Conservation (phyloP, 2,329 filamentous ascomycete genomes). For the Cladosporium sphaerospermum region DNA sequence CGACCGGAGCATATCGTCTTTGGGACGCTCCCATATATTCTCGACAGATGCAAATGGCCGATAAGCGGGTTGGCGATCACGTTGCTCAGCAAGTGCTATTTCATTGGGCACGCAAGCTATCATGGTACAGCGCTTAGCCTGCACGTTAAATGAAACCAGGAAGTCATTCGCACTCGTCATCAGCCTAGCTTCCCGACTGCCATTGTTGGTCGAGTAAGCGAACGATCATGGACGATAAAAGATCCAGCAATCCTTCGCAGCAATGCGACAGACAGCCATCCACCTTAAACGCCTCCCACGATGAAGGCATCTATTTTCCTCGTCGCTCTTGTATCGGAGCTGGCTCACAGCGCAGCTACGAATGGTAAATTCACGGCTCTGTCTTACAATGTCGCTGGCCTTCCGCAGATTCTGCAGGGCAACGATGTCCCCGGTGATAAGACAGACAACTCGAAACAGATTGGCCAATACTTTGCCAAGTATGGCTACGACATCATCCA, state of each 20-base stretch:
- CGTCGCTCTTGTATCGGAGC: constrained; percentile 2
- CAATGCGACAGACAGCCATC: no score
- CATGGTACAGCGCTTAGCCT: constrained; percentile 1
- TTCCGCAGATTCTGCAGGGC: constrained; percentile 50
- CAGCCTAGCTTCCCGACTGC: no score
- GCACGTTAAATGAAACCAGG: constrained; percentile 1
- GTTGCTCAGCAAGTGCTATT: neutral
- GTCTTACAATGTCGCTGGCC: constrained; percentile 55
- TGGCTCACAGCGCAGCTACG: constrained; percentile 29
- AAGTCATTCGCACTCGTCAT: neutral
- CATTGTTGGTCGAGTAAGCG: no score
- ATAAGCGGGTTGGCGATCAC: neutral
- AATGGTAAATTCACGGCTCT: constrained; percentile 43
- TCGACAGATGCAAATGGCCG: no score
- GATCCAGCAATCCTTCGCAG: no score
- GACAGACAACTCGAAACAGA: constrained; percentile 48
- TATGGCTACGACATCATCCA: constrained; percentile 58
- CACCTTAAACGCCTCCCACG: neutral
- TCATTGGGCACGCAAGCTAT: constrained; percentile 3
- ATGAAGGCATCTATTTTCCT: constrained; percentile 7
- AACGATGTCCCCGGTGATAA: constrained; percentile 61
- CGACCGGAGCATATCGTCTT: no score
- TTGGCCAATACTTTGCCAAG: constrained; percentile 52
- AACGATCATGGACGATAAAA: no score
- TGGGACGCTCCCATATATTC: no score